A percentile compares a stretch with the other conserved stretches of the same genome.
Evolutionary conservation across 257 asterid genomes (phyloP).

Genomic region (Nicotiana undulata): DNA sequence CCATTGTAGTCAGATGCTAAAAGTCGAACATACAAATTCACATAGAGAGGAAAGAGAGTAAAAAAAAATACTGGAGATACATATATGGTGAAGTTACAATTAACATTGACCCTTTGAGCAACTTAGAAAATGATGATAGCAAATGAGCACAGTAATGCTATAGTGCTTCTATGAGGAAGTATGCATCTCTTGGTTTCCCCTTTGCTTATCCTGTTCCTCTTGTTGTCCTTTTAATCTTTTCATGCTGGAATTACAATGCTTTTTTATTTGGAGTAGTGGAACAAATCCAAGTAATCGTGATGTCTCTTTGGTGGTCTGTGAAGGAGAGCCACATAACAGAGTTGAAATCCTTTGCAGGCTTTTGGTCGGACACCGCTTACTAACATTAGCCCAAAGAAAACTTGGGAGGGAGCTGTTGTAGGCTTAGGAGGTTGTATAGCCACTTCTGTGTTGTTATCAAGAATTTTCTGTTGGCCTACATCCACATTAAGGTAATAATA

Average conservation of each 20-base stretch:
- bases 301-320: slow-evolving; percentile 9
- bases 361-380: slow-evolving; percentile 96
- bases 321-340: neutral
- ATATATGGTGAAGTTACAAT: no score
- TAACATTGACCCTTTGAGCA: neutral
- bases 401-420: slow-evolving; percentile 94
- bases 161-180: neutral
- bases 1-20: no score
- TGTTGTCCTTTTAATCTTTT: neutral
- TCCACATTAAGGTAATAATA: slow-evolving; percentile 50
- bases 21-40: no score
- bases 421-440: slow-evolving; percentile 87
- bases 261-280: neutral
- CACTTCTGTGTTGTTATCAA: slow-evolving; percentile 61
- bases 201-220: neutral
- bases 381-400: slow-evolving; percentile 86
- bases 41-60: no score
- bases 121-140: slow-evolving; percentile 1
- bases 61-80: no score
- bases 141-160: neutral
- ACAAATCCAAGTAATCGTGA: neutral
- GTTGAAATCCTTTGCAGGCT: slow-evolving; percentile 44
- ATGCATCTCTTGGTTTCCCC: slow-evolving; percentile 1
- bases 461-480: slow-evolving; percentile 68
- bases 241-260: neutral